Evolutionary conservation across 2,329 filamentous ascomycete genomes (phyloP), one percentile per base, ranked within the genome.

Genomic region (Sphaerostilbella broomeana): DNA sequence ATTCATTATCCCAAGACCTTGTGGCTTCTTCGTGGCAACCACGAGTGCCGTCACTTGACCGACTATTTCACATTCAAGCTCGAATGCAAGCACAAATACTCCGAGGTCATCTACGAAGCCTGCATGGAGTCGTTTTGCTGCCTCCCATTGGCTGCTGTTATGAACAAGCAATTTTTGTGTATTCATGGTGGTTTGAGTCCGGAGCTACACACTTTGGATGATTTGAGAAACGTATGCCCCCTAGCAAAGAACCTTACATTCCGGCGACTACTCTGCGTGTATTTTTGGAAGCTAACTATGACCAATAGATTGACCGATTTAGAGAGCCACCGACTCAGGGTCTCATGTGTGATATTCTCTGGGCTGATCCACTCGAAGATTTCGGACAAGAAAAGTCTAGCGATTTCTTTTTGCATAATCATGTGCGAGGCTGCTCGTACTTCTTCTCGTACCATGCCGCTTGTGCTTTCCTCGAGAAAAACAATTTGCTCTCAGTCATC

Each of bases 41-140:
- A 98, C 69, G 92, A 98, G 68, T 98, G 92, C 65, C 84, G 92
- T 57, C 92, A 98, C 70, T 76, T 98, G 75, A 98, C 92, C 42
- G 92, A 98, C 62, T 98, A 98, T 74, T 98, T 98, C 69, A 98
- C 92, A 46, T 98, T 98, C 74, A 97, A 98, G 74, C 81, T 98
- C 43, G 92, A 98, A 65, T 98, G 92, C 75, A 95, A 95, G 71
- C 92, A 98, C 77, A 98, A 98, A 66, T 98, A 98, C 68, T 95
- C 87, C 22, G 92, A 97, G 68, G 77, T 77, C 48, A 77, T 98
- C 44, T 98, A 98, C 62, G 90, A 98, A 58, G 90, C 92, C 42
- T 97, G 92, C 69, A 94, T 95, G 79, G 90, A 98, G 50, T 94
- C 92, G 0, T 98, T 98, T 74, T 98, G 92, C 69, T 76, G 84